These are phyloP conservation scores for Dianthus caryophyllus DNA, from an alignment of 148 eudicot species.

Conservation along the genomic window DNA sequence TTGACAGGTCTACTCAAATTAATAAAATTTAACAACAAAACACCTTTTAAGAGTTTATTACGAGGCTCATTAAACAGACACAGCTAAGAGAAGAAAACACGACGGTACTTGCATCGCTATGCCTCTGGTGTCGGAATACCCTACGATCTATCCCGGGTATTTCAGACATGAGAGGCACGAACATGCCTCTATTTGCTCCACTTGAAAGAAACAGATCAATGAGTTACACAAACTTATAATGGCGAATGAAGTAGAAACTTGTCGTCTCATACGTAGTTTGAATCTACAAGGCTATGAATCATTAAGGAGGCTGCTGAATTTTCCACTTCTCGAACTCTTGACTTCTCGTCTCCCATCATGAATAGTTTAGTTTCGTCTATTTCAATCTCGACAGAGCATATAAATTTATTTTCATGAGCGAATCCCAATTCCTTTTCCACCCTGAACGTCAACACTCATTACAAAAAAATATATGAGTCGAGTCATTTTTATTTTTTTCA, in stretches of 20 bases:
- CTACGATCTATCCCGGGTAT: no score
- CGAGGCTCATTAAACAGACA: slow-evolving; percentile 23
- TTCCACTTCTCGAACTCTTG: slow-evolving; percentile 56
- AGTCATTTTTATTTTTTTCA: no score
- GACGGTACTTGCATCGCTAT: slow-evolving; percentile 21
- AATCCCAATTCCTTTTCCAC: slow-evolving; percentile 53
- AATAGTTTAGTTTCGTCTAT: slow-evolving; percentile 19
- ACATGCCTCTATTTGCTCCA: slow-evolving; percentile 28
- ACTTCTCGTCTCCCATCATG: slow-evolving; percentile 42
- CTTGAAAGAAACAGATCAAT: slow-evolving; percentile 30
- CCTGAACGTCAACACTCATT: slow-evolving; percentile 32
- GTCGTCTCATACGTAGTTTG: slow-evolving; percentile 22
- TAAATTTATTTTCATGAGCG: slow-evolving; percentile 48
- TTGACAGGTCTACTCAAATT: no score
- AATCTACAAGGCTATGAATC: slow-evolving; percentile 39
- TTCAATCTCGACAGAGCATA: slow-evolving; percentile 57
- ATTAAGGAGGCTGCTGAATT: slow-evolving; percentile 74
- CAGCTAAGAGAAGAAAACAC: slow-evolving; percentile 33
- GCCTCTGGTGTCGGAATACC: no score
- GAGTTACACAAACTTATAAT: slow-evolving; percentile 6
- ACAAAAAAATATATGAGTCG: background rate
- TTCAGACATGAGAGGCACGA: slow-evolving; percentile 20
- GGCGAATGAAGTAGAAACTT: background rate
- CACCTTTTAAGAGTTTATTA: background rate
- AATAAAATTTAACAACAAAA: background rate